Conservation (phyloP, 768 basidiomycete genomes). For the Amanita pseudoporphyria region DNA sequence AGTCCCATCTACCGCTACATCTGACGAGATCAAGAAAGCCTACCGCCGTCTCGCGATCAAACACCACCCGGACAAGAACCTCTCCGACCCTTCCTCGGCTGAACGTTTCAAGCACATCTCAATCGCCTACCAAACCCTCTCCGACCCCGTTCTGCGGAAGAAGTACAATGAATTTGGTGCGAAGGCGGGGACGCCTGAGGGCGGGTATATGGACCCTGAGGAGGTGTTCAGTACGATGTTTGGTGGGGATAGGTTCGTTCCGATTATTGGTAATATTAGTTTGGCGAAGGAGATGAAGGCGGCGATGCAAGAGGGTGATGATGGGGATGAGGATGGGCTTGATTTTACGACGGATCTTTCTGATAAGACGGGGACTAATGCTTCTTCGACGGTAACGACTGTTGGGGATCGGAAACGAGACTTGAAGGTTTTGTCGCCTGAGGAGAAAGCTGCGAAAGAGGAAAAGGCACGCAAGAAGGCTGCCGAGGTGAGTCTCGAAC, state of each 20-base stretch:
- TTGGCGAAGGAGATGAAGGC: slow-evolving; percentile 89
- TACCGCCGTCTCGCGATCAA: slow-evolving; percentile 87
- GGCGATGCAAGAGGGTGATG: slow-evolving; percentile 80
- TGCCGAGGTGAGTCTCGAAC: slow-evolving; percentile 48
- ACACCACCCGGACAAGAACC: slow-evolving; percentile 90
- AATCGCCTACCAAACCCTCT: slow-evolving; percentile 81
- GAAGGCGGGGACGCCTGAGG: slow-evolving; percentile 74
- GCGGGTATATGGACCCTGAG: slow-evolving; percentile 83
- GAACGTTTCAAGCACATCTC: slow-evolving; percentile 89
- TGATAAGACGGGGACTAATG: no score
- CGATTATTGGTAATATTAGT: slow-evolving; percentile 85
- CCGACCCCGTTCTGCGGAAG: slow-evolving; percentile 61
- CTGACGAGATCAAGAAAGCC: slow-evolving; percentile 85
- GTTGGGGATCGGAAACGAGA: slow-evolving; percentile 16
- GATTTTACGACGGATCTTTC: slow-evolving; percentile 27
- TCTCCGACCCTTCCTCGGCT: slow-evolving; percentile 74
- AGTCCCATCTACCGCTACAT: slow-evolving; percentile 64
- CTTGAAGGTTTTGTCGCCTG: slow-evolving; percentile 45
- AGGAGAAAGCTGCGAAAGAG: slow-evolving; percentile 67
- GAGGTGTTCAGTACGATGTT: slow-evolving; percentile 79
- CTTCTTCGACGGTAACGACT: neutral
- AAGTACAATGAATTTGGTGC: slow-evolving; percentile 92
- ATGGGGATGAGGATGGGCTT: slow-evolving; percentile 31
- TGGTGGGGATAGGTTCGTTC: slow-evolving; percentile 77
- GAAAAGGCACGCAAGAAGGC: slow-evolving; percentile 57